Evolutionary conservation across 2,329 filamentous ascomycete genomes (phyloP), one percentile per base, ranked within the genome.

Genomic region (Sphaerulina vaccinii): DNA sequence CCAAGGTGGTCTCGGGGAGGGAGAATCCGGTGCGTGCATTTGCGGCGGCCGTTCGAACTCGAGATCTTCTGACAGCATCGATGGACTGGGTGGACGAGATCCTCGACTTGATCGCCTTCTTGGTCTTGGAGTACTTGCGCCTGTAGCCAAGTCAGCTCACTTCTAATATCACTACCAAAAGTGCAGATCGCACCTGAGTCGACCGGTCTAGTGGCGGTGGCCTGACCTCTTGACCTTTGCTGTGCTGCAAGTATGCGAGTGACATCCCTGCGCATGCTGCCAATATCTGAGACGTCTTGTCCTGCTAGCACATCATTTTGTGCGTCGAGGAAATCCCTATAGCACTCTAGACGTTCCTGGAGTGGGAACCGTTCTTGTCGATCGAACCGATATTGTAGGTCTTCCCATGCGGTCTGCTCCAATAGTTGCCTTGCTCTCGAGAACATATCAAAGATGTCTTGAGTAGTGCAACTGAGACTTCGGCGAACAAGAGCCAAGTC

Each of bases 351-450:
- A 19, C 80, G 73, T 29, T 71, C 68, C 9, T 69, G 65, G 27
- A 84, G 63, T 7, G 71, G 66, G 41, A 74, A 73, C 3, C 75
- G 70, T 29, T 73, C 72, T 60, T 81, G 73, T 10, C 67, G 61
- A 54, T 70, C 71, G 57, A 81, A 75, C 43, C 73, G 71, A 10
- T 68, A 61, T 53, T 71, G 68, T 27, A 82, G 65, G 39, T 77
- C 72, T 32, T 73, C 65, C 80, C 80, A 84, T 22, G 77, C 74
- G 22, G 71, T 68, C 50, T 72, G 70, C 59, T 79, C 79, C 23
- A 71, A 63, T 35, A 70, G 67, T 37, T 61, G 63, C 61, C 53
- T 66, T 16, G 65, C 61, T 68, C 73, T 63, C 35, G 69, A 73
- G 42, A 79, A 72, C 59, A 75, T 72, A 7, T 70, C 66, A 51